Evolutionary conservation across 2,329 filamentous ascomycete species (phyloP), one percentile per base, ranked within the genome.

Genomic region (Epichloe bromicola): DNA sequence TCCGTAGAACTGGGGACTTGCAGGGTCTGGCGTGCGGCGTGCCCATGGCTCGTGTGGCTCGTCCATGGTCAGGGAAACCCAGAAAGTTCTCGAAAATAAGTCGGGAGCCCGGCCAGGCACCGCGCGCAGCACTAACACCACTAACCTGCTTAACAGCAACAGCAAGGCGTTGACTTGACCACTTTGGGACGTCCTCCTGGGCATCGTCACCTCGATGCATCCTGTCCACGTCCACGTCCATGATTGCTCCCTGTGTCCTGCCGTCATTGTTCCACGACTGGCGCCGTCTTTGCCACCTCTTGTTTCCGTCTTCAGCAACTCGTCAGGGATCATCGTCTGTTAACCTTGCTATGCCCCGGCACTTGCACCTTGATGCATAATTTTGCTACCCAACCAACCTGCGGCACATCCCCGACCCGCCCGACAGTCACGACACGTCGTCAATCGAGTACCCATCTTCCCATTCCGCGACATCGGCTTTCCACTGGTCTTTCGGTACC

Each of bases 261-360:
- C 48, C 10, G 23, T 26, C 23, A 26, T 8, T 26, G 23, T 26
- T 26, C 6, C 23, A 26, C 23, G 23, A 26, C 23, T 26, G 23
- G 23, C 6, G 23, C 23, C 23, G 7, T 42, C 44, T 44, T 12
- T 26, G 50, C 40, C 30, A 26, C 12, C 38, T 43, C 30, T 36
- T 26, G 10, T 17, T 19, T 43, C 19, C 11, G 14, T 36, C 36
- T 45, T 34, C 20, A 10, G 45, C 36, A 45, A 49, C 56, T 60
- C 58, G 55, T 55, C 60, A 48, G 59, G 58, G 54, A 60, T 63
- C 55, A 53, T 53, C 33, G 23, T 19, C 23, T 26, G 17, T 20
- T 48, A 36, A 43, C 46, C 34, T 36, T 43, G 46, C 43, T 15
- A 19, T 42, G 33, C 51, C 30, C 36, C 39, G 19, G 48, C 48